Base-by-base conservation (phyloP, 768 basidiomycete species). In the Mycena venus region DNA sequence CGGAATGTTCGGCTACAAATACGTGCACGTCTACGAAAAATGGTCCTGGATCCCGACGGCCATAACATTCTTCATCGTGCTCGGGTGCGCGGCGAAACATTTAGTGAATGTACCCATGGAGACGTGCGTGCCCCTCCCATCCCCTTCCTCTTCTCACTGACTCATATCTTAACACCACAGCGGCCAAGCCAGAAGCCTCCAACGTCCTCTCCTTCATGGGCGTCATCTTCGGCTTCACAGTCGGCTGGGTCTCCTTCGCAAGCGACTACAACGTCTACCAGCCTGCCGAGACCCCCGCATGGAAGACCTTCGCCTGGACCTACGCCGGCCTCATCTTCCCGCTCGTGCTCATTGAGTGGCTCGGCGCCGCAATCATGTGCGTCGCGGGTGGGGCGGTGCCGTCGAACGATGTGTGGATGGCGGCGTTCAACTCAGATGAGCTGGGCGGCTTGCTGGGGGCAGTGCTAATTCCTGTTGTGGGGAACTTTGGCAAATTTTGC, bases 401-500 rank as follows among this genome's bases (percentile, higher is more conserved):
- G 66, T 32, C 71, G 72, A 73, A 81, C 84, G 77, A 73, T 80
- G n/a, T 80, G 3, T 89, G 86, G 83, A 76, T 64, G 10, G 84
- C 78, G 6, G 83, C 81, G 0, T 87, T 85, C 79, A 77, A 65
- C 0, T 72, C 77, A 11, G 80, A 84, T 40, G 84, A 85, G 75
- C 84, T 89, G 44, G 89, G 89, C 34, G 88, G 88, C 17, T 83
- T 90, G 4, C 79, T 90, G 71, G 83, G 83, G 10, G 86, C 90
- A 4, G 88, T 90, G 83, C 83, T 91, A n/a, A 81, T 82, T 42
- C 90, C 90, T 7, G 71, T 56, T 29, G 84, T 83, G 3, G 89
- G 90, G n/a, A 84, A 84, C 65, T 91, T 91, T 78, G 87, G 90
- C 12, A 89, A 90, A 72, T 88, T 91, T 84, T 83, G 91, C 65